These are phyloP conservation scores for Peronospora tabacina DNA, from an alignment of 352 stramenopile genomes.

Conservation along the genomic window DNA sequence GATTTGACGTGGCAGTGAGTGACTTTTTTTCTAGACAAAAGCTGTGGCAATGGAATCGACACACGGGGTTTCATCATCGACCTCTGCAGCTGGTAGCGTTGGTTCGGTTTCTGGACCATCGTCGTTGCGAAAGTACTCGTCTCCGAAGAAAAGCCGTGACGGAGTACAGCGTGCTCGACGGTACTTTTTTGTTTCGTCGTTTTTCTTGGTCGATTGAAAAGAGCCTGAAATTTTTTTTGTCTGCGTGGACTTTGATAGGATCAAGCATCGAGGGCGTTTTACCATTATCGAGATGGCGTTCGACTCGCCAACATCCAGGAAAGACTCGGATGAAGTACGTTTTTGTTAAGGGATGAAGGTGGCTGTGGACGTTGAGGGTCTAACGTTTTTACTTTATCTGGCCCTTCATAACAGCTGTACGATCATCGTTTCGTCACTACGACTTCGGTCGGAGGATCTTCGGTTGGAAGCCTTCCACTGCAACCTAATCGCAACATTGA, in stretches of 20 bases:
- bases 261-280: slow-evolving; percentile 77
- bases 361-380: not conserved
- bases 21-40: slow-evolving; percentile 20
- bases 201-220: not conserved
- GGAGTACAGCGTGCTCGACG: slow-evolving; percentile 22
- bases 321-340: slow-evolving; percentile 49
- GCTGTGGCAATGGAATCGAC: slow-evolving; percentile 6
- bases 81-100: slow-evolving; percentile 4
- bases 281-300: slow-evolving; percentile 76
- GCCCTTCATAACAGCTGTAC: slow-evolving; percentile 18
- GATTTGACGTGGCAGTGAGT: not conserved
- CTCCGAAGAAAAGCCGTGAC: slow-evolving; percentile 29
- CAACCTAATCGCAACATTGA: slow-evolving; percentile 23
- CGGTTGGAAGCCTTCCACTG: slow-evolving; percentile 23
- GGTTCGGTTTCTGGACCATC: slow-evolving; percentile 13
- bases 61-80: slow-evolving; percentile 5
- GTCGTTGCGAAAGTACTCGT: slow-evolving; percentile 28
- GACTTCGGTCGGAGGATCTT: slow-evolving; percentile 39
- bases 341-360: no score
- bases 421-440: slow-evolving; percentile 43
- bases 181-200: slow-evolving; percentile 21
- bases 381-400: slow-evolving; percentile 10
- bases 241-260: slow-evolving; percentile 20
- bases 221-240: slow-evolving; percentile 10
- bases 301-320: slow-evolving; percentile 47